phyloP scores from a whole-genome alignment of 306 rosid genomes.

The Trifolium fragiferum region DNA sequence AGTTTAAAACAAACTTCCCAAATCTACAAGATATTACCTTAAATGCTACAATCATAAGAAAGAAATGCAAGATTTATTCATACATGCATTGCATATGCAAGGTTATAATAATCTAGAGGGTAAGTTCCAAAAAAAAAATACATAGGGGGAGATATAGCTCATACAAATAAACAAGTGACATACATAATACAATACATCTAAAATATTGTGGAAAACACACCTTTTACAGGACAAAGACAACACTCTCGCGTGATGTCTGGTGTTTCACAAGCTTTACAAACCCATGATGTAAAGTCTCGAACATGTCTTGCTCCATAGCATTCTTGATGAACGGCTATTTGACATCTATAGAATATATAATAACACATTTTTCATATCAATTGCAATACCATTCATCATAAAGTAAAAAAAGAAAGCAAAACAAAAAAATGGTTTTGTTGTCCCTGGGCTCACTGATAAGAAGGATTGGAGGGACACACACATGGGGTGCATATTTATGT shows the following conservation, averaged over 20 bases:
- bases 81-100: slow-evolving; percentile 13
- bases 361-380: slow-evolving; percentile 24
- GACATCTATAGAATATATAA: slow-evolving; percentile 65
- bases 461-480: neutral
- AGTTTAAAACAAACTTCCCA: slow-evolving; percentile 24
- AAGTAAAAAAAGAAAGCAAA: neutral
- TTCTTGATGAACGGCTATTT: slow-evolving; percentile 92
- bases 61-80: slow-evolving; percentile 24
- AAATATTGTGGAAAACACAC: slow-evolving; percentile 46
- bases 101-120: slow-evolving; percentile 21
- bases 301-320: slow-evolving; percentile 94
- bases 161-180: slow-evolving; percentile 22
- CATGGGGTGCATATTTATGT: too few species aligned
- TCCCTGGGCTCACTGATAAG: slow-evolving; percentile 3
- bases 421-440: slow-evolving; percentile 23
- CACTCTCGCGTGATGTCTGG: slow-evolving; percentile 83
- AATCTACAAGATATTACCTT: slow-evolving; percentile 16
- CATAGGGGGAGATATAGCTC: slow-evolving; percentile 12
- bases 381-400: slow-evolving; percentile 13
- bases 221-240: slow-evolving; percentile 95
- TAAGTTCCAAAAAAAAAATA: slow-evolving; percentile 14
- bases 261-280: slow-evolving; percentile 92
- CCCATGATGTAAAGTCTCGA: slow-evolving; percentile 87
- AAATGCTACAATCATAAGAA: slow-evolving; percentile 13
- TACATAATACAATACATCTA: slow-evolving; percentile 8